A percentile compares a stretch with the other conserved stretches of the same genome.
These are phyloP conservation scores for Sordaria brevicollis DNA, from an alignment of 495 filamentous ascomycete species.

Conservation along the genomic window DNA sequence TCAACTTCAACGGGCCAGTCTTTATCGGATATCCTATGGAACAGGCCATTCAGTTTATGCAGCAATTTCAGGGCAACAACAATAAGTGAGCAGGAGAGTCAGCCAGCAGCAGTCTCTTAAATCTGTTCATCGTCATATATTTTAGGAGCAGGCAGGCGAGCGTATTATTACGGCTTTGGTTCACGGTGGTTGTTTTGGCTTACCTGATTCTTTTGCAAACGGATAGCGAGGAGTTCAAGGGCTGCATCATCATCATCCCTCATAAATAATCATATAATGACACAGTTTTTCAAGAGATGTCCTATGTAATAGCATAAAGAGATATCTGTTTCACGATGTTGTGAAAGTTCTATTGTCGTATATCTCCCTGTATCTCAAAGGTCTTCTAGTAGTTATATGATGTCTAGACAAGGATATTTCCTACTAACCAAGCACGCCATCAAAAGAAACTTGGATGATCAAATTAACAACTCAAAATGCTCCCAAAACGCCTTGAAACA, in stretches of 20 bases:
- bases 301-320: not conserved
- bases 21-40: conserved; percentile 83
- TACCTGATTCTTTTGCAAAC: not conserved
- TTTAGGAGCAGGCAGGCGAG: not conserved
- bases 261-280: not conserved
- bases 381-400: not conserved
- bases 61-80: conserved; percentile 33
- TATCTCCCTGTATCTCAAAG: not conserved
- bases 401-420: not conserved
- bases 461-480: not conserved
- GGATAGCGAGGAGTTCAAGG: conserved; percentile 6
- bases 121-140: not conserved
- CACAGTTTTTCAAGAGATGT: not conserved
- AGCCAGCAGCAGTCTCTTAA: not conserved
- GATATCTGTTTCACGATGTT: not conserved
- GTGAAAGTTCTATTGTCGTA: not conserved
- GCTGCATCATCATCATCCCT: not conserved
- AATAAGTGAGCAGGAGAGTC: not conserved
- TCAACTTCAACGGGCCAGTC: conserved; percentile 65
- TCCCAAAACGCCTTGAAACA: not conserved
- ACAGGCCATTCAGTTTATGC: conserved; percentile 61
- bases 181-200: not conserved
- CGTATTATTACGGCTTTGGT: not conserved
- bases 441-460: not conserved
- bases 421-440: not conserved